Conservation (phyloP, 306 rosid species). For the Mucuna pruriens region DNA sequence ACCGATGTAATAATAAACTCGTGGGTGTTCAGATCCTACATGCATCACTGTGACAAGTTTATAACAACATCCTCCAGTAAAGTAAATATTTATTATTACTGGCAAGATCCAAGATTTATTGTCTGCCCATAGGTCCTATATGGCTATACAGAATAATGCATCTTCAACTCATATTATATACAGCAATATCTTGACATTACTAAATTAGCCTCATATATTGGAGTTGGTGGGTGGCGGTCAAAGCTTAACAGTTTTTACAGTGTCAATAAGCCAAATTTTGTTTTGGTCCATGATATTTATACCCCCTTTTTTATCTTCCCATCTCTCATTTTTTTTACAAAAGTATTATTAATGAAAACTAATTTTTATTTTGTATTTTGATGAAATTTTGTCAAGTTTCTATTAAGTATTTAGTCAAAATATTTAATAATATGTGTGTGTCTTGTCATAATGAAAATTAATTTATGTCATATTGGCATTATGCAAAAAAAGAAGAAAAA, state of each 20-base stretch:
- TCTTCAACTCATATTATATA: background rate
- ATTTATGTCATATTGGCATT: too few species aligned
- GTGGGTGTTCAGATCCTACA: background rate
- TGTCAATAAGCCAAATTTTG: background rate
- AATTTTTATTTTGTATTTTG: too few species aligned
- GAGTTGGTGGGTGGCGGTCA: background rate
- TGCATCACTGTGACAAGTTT: background rate
- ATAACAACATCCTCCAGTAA: background rate
- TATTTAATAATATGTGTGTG: too few species aligned
- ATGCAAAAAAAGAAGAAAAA: too few species aligned
- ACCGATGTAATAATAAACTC: background rate
- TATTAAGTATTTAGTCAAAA: too few species aligned
- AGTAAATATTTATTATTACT: background rate
- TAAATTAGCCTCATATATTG: background rate
- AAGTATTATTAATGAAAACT: too few species aligned
- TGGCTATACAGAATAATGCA: background rate
- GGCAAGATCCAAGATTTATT: slow-evolving; percentile 39
- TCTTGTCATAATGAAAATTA: too few species aligned
- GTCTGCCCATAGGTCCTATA: background rate
- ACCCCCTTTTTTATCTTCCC: too few species aligned
- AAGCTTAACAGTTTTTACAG: background rate
- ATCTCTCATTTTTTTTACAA: too few species aligned
- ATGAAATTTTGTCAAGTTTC: too few species aligned
- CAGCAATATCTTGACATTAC: background rate
- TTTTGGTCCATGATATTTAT: too few species aligned